These are phyloP conservation scores for Kazachstania kunashirensis DNA, from an alignment of 805 yeast species.

Conservation along the genomic window DNA sequence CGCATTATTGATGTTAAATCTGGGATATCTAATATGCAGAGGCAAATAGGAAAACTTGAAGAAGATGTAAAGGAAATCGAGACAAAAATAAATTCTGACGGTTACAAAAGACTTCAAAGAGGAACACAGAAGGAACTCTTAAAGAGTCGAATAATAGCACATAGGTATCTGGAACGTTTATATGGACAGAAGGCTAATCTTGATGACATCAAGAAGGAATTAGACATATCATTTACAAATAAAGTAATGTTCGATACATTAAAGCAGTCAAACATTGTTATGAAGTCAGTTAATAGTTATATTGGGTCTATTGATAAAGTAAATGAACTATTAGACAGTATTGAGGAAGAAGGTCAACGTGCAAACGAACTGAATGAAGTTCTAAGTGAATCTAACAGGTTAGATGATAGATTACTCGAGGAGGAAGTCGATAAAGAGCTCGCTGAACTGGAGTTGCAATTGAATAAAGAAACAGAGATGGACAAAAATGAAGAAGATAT, in stretches of 20 bases:
- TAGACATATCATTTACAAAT: slow-evolving; percentile 38
- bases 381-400: slow-evolving; percentile 14
- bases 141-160: slow-evolving; percentile 30
- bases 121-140: slow-evolving; percentile 27
- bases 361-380: slow-evolving; percentile 33
- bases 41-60: slow-evolving; percentile 18
- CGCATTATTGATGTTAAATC: slow-evolving; percentile 29
- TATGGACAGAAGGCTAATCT: slow-evolving; percentile 31
- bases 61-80: slow-evolving; percentile 12
- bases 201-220: slow-evolving; percentile 31
- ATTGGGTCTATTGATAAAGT: slow-evolving; percentile 38
- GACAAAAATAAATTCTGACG: slow-evolving; percentile 15
- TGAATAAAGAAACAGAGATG: neutral
- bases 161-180: slow-evolving; percentile 27
- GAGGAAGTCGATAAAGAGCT: slow-evolving; percentile 27
- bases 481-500: slow-evolving; percentile 9
- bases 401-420: slow-evolving; percentile 29
- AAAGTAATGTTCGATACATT: slow-evolving; percentile 32
- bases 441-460: slow-evolving; percentile 6
- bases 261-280: slow-evolving; percentile 29
- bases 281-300: slow-evolving; percentile 32
- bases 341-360: slow-evolving; percentile 31
- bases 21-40: slow-evolving; percentile 12
- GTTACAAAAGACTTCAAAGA: slow-evolving; percentile 18
- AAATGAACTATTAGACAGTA: slow-evolving; percentile 33